Evolutionary conservation across 345 rosid genomes (phyloP).

Genomic region (Gossypium herbaceum): DNA sequence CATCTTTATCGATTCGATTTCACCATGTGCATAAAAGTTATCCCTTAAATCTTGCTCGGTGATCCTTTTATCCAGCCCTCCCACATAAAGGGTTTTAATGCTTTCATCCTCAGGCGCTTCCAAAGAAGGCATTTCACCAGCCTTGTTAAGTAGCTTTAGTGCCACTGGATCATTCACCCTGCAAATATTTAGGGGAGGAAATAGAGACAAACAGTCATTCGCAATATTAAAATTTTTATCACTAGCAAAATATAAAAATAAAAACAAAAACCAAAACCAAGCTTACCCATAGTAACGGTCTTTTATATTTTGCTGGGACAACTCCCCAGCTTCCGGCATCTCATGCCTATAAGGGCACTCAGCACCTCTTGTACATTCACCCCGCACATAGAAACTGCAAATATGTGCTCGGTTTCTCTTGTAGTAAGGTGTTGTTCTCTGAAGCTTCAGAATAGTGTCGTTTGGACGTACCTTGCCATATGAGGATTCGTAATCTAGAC

Average conservation of each 20-base stretch:
- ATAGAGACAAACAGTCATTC: neutral
- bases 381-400: constrained; percentile 89
- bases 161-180: constrained; percentile 97
- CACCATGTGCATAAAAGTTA: constrained; percentile 85
- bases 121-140: constrained; percentile 94
- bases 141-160: constrained; percentile 80
- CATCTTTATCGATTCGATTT: constrained; percentile 81
- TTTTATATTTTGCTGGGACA: constrained; percentile 92
- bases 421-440: constrained; percentile 88
- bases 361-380: constrained; percentile 94
- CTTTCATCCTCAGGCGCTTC: constrained; percentile 91
- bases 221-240: neutral
- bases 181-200: constrained; percentile 18
- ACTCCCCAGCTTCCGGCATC: constrained; percentile 92
- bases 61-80: constrained; percentile 81
- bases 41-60: constrained; percentile 89
- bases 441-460: constrained; percentile 91
- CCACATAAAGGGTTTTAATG: constrained; percentile 85
- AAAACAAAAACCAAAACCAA: neutral
- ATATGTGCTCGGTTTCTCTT: constrained; percentile 92
- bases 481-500: constrained; percentile 94
- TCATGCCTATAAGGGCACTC: constrained; percentile 97
- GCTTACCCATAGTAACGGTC: constrained; percentile 95
- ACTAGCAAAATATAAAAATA: neutral
- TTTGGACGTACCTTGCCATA: constrained; percentile 78